Conservation (phyloP, 2,329 filamentous ascomycete genomes). For the Colletotrichum sp. region DNA sequence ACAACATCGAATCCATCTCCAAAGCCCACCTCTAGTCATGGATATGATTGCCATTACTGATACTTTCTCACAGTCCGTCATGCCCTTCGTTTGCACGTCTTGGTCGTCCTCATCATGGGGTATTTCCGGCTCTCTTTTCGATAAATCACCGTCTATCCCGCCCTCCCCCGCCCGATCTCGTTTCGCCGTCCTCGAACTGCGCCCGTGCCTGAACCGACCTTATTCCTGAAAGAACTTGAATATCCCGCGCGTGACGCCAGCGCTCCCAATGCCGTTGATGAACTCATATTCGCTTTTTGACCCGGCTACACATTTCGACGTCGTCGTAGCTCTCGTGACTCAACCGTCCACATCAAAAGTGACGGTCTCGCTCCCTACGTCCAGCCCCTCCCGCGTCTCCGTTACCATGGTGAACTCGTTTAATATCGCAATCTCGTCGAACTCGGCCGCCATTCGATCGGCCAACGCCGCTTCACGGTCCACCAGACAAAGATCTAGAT, state of each 20-base stretch:
- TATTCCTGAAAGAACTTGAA: background rate
- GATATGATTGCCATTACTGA: background rate
- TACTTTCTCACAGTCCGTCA: background rate
- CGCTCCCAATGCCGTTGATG: background rate
- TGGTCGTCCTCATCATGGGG: background rate
- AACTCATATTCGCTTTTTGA: background rate
- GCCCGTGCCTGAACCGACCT: background rate
- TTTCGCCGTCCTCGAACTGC: background rate
- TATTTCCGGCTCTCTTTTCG: background rate
- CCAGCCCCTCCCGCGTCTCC: background rate
- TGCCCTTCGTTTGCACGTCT: background rate
- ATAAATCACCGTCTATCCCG: background rate
- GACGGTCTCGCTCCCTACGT: background rate
- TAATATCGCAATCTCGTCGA: conserved; percentile 7
- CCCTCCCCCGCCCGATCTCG: background rate
- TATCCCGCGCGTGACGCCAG: background rate
- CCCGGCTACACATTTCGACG: background rate
- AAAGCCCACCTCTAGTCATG: background rate
- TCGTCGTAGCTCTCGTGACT: background rate
- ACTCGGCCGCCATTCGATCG: background rate
- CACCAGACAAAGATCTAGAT: background rate
- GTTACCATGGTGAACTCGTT: conserved; percentile 1
- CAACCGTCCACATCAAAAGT: background rate
- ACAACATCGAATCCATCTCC: background rate
- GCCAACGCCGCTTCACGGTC: background rate